Conservation (phyloP, 345 rosid genomes). For the Alliaria petiolata region DNA sequence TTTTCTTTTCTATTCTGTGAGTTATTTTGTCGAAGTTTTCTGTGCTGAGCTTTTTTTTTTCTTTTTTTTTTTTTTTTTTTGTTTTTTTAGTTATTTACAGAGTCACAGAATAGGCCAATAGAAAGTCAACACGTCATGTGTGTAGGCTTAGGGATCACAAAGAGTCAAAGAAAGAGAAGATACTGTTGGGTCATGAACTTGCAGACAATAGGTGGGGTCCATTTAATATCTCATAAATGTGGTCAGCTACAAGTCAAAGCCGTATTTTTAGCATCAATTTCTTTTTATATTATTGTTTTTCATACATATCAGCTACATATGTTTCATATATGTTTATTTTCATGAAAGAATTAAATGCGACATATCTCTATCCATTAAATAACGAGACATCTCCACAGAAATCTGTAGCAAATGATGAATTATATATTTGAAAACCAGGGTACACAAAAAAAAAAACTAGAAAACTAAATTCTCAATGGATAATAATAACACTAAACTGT, state of each 20-base stretch:
- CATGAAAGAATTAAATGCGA: conserved; percentile 21
- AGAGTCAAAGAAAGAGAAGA: conserved; percentile 29
- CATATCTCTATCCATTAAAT: conserved; percentile 2
- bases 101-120: not conserved
- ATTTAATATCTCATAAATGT: conserved; percentile 18
- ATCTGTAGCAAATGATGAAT: no score
- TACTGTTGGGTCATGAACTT: conserved; percentile 22
- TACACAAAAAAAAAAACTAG: not conserved
- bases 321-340: conserved; percentile 10
- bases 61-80: no score
- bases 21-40: conserved; percentile 28
- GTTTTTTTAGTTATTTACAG: no score
- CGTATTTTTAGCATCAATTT: not conserved
- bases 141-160: conserved; percentile 21
- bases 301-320: no score
- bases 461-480: not conserved
- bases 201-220: conserved; percentile 21
- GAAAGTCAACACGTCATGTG: not conserved
- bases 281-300: not conserved
- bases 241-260: conserved; percentile 35
- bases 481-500: not conserved
- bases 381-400: not conserved
- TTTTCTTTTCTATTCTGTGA: not conserved
- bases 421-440: not conserved
- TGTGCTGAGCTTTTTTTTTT: conserved; percentile 13